A percentile compares a stretch with the other conserved stretches of the same genome.
Conservation (phyloP, 2,329 filamentous ascomycete species). For the Colletotrichum plurivorum region DNA sequence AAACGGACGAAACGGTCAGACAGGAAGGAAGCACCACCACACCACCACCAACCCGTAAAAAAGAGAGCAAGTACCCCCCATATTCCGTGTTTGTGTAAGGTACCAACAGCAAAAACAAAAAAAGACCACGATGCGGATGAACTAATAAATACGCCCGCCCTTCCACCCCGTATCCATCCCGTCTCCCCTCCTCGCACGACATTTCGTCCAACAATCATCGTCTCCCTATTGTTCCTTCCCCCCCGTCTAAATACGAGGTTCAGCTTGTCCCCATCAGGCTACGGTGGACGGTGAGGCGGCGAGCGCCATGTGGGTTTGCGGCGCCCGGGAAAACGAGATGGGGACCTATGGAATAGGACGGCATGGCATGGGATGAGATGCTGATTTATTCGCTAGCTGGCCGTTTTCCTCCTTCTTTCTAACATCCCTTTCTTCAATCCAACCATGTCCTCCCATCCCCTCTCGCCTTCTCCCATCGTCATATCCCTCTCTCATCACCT, state of each 20-base stretch:
- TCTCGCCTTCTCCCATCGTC: not conserved
- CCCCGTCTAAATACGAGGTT: slow-evolving; percentile 14
- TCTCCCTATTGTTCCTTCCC: not conserved
- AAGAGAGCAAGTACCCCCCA: no score
- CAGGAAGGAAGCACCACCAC: no score
- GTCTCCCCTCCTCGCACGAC: no score
- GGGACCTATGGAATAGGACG: not conserved
- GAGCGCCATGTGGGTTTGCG: not conserved
- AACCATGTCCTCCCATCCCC: no score
- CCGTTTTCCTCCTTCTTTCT: not conserved
- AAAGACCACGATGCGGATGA: no score
- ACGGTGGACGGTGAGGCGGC: not conserved
- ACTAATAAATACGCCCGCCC: slow-evolving; percentile 14
- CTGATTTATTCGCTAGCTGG: slow-evolving; percentile 11
- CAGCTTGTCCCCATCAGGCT: not conserved
- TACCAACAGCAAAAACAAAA: slow-evolving; percentile 1
- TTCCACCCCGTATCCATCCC: slow-evolving; percentile 13
- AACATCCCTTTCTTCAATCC: no score
- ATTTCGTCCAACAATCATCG: not conserved
- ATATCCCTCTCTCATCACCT: not conserved
- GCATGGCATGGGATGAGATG: slow-evolving; percentile 3
- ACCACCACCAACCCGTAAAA: no score
- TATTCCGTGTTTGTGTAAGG: slow-evolving; percentile 12
- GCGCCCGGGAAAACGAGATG: not conserved
- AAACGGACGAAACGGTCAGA: no score